These are phyloP conservation scores for Candida yuanshanica DNA, from an alignment of 805 yeast species.

Conservation along the genomic window DNA sequence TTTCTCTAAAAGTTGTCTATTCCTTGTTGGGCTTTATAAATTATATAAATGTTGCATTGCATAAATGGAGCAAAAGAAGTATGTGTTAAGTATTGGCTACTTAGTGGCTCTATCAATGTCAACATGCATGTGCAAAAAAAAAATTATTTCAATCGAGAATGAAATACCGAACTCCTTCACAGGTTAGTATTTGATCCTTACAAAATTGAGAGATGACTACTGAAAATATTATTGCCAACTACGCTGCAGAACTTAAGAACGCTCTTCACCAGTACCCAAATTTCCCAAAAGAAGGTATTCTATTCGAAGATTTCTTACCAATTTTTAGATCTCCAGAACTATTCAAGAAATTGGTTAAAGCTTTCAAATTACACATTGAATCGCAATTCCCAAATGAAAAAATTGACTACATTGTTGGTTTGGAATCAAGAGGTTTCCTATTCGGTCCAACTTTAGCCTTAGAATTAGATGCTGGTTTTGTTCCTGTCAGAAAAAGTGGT, in stretches of 20 bases:
- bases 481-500: constrained; percentile 93
- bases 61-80: no score
- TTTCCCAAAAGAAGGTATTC: constrained; percentile 88
- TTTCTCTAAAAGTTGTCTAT: no score
- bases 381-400: constrained; percentile 46
- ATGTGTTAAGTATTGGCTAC: no score
- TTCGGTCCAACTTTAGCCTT: constrained; percentile 96
- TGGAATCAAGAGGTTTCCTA: constrained; percentile 94
- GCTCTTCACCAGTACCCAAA: constrained; percentile 79
- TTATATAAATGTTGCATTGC: no score
- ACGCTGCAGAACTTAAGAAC: constrained; percentile 43
- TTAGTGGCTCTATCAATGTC: neutral
- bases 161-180: no score
- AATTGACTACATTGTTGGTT: constrained; percentile 87
- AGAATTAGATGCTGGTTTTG: constrained; percentile 82
- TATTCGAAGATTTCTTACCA: constrained; percentile 95
- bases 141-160: neutral
- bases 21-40: no score
- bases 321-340: constrained; percentile 77
- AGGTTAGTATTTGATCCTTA: neutral
- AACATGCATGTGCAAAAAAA: neutral
- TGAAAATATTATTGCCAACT: constrained; percentile 16
- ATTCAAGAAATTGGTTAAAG: constrained; percentile 75
- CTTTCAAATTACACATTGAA: constrained; percentile 71
- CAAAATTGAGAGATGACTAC: neutral